Percentiles rank a stretch among this genome's conserved stretches.
phyloP scores from a whole-genome alignment of 2,329 filamentous ascomycete genomes.

The Fonsecaea pedrosoi region DNA sequence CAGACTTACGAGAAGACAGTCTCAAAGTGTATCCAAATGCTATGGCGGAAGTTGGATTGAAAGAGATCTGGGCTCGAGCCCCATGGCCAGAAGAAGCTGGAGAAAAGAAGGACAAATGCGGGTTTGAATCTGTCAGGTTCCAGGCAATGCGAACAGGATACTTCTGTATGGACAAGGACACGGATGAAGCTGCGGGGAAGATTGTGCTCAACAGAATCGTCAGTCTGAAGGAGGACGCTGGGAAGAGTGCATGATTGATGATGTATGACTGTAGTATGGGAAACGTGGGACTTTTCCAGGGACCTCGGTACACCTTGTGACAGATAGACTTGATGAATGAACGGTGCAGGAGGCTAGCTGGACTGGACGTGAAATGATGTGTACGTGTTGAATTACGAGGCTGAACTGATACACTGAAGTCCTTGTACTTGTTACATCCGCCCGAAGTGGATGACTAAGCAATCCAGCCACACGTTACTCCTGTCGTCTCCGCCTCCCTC shows the following conservation, averaged over 20 bases:
- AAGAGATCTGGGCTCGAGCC: constrained; percentile 73
- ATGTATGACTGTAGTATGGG: background rate
- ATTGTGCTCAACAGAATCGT: constrained; percentile 91
- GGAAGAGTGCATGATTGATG: constrained; percentile 56
- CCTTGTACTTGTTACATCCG: background rate
- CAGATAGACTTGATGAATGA: background rate
- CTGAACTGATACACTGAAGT: background rate
- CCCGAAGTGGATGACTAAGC: constrained; percentile 14
- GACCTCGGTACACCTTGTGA: background rate
- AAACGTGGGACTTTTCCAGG: background rate
- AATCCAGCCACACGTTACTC: background rate
- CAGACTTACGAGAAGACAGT: constrained; percentile 82
- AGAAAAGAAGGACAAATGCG: constrained; percentile 64
- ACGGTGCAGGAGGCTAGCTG: background rate
- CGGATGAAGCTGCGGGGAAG: constrained; percentile 68
- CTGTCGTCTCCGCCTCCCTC: constrained; percentile 19
- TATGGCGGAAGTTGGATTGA: constrained; percentile 81
- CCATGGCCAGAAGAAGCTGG: constrained; percentile 83
- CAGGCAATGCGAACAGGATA: constrained; percentile 90
- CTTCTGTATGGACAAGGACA: constrained; percentile 82
- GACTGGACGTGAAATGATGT: background rate
- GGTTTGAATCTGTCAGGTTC: constrained; percentile 81
- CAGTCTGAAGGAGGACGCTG: constrained; percentile 84
- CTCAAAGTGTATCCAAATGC: constrained; percentile 80
- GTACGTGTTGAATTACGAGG: background rate